A percentile compares a stretch with the other conserved stretches of the same genome.
Evolutionary conservation across 305 asterid species (phyloP).

Genomic region (Rubia peregrina): DNA sequence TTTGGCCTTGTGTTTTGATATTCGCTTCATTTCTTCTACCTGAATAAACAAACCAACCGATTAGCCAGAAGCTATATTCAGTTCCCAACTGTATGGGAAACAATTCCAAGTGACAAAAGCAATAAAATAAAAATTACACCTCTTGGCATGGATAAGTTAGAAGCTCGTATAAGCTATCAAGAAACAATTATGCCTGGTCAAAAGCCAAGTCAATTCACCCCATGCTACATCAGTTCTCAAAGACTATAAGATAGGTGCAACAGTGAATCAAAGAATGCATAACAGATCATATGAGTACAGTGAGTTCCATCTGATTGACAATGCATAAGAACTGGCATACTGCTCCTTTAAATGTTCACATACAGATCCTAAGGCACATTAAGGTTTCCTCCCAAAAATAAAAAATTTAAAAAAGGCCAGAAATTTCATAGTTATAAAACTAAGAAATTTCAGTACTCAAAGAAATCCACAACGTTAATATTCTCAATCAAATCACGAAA

Average conservation of each 20-base stretch:
- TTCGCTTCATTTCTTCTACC: conserved; percentile 89
- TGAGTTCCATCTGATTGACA: neutral
- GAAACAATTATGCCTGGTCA: too few relatives aligned
- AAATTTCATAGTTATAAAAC: neutral
- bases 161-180: too few relatives aligned
- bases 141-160: neutral
- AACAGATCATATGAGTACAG: neutral
- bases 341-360: neutral
- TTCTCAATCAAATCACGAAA: neutral
- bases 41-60: conserved; percentile 25
- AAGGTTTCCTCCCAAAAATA: neutral
- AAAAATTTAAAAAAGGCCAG: neutral
- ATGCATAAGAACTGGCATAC: neutral
- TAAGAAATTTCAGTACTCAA: neutral
- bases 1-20: conserved; percentile 81
- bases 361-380: neutral
- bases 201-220: neutral
- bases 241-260: neutral
- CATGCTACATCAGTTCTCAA: neutral
- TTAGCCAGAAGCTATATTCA: conserved; percentile 13
- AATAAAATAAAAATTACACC: neutral
- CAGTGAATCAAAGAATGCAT: neutral
- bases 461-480: neutral
- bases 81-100: neutral
- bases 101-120: neutral